Percentiles rank a stretch among this genome's conserved stretches.
These are phyloP conservation scores for Hibiscus syriacus DNA, from an alignment of 345 rosid genomes.

Conservation along the genomic window DNA sequence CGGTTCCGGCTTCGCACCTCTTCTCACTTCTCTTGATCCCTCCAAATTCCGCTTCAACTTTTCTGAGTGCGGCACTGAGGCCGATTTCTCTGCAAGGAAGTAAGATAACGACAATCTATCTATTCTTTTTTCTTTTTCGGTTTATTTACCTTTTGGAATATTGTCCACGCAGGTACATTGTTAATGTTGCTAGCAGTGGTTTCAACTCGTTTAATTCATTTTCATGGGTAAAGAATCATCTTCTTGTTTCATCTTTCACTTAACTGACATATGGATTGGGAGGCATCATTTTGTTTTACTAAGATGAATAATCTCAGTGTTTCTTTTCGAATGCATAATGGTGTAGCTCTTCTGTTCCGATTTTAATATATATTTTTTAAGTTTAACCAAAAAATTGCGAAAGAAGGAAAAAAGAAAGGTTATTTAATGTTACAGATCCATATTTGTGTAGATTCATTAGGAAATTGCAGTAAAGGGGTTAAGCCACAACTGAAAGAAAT, in stretches of 20 bases:
- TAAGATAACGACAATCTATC: constrained; percentile 6
- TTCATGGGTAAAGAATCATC: constrained; percentile 38
- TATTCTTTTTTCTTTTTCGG: neutral
- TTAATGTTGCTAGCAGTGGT: constrained; percentile 36
- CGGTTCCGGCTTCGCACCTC: constrained; percentile 23
- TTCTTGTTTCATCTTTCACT: neutral
- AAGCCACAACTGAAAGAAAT: neutral
- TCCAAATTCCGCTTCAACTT: constrained; percentile 16
- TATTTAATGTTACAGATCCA: neutral
- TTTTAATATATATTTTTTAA: neutral
- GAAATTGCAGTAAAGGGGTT: no score
- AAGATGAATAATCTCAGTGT: neutral
- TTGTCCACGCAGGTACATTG: constrained; percentile 27
- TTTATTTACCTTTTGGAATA: neutral
- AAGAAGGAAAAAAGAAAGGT: no score
- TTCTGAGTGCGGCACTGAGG: constrained; percentile 17
- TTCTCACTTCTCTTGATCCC: constrained; percentile 8
- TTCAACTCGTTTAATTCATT: constrained; percentile 35
- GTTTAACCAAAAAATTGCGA: neutral
- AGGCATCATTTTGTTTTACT: neutral
- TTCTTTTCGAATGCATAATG: neutral
- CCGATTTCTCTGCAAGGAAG: constrained; percentile 28
- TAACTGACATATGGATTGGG: neutral
- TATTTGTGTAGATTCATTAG: neutral
- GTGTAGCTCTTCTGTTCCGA: neutral